Conservation (phyloP, 177 flowering plant genomes). For the Vitis hybrid region DNA sequence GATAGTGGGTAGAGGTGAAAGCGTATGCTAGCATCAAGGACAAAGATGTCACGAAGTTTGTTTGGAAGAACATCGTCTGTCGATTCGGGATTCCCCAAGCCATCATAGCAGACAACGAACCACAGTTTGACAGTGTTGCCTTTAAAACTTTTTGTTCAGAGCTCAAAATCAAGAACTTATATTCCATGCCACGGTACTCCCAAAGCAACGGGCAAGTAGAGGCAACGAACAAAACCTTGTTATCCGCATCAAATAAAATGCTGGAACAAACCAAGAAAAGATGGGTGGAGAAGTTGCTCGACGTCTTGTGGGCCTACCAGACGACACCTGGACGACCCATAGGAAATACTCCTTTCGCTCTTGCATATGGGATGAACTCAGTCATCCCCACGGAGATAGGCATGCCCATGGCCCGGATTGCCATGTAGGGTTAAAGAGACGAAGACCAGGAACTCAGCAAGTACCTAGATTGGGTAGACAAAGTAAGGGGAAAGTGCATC, state of each 20-base stretch:
- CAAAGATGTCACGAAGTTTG: too few relatives aligned
- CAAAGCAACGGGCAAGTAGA: rapidly evolving
- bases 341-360: too few relatives aligned
- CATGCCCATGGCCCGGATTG: rapidly evolving
- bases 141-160: rapidly evolving
- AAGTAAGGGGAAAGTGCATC: rapidly evolving
- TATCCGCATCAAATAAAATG: too few relatives aligned
- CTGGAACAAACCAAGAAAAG: rapidly evolving
- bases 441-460: rapidly evolving
- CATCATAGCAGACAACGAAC: rapidly evolving
- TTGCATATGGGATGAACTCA: rapidly evolving
- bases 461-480: rapidly evolving
- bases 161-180: too few relatives aligned
- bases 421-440: rapidly evolving
- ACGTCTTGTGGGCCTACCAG: too few relatives aligned
- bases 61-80: too few relatives aligned
- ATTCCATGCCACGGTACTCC: rapidly evolving
- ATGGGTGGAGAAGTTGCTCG: rapidly evolving
- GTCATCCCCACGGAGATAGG: too few relatives aligned
- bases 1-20: rapidly evolving
- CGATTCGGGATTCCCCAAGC: too few relatives aligned
- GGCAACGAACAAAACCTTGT: too few relatives aligned
- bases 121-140: rapidly evolving
- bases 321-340: rapidly evolving
- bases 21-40: too few relatives aligned